Evolutionary conservation across 208 protist genomes (phyloP).

Genomic region (Leishmania martiniquensis): DNA sequence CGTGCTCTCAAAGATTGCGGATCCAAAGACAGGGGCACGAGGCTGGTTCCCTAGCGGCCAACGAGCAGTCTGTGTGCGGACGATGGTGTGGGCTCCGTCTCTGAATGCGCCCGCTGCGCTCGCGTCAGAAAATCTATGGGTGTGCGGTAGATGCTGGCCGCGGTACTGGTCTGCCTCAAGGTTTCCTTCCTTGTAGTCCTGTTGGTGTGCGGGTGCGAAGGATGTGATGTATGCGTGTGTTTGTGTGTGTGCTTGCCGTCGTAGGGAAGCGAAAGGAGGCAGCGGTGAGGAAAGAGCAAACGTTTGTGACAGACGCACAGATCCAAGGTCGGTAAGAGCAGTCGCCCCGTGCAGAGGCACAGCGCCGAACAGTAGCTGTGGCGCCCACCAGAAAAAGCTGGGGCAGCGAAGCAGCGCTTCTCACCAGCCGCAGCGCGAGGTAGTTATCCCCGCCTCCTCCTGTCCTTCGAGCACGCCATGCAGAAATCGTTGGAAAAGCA

Average conservation of each 20-base stretch:
- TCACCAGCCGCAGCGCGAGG: neutral
- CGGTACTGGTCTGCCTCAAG: neutral
- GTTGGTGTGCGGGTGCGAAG: neutral
- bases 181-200: neutral
- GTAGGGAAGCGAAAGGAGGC: neutral
- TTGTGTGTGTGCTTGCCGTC: neutral
- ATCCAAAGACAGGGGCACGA: neutral
- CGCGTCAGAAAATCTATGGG: neutral
- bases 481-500: too few relatives aligned
- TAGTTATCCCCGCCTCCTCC: neutral
- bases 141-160: neutral
- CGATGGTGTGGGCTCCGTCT: neutral
- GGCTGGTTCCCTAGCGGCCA: neutral
- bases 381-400: neutral
- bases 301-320: neutral
- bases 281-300: neutral
- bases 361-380: neutral
- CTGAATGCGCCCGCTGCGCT: neutral
- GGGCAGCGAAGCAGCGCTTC: neutral
- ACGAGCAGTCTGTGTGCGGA: neutral
- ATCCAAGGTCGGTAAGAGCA: neutral
- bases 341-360: neutral
- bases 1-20: neutral
- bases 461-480: too few relatives aligned
- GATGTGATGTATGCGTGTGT: neutral